Conservation (phyloP, 768 basidiomycete genomes). For the Hebeloma cylindrosporum region DNA sequence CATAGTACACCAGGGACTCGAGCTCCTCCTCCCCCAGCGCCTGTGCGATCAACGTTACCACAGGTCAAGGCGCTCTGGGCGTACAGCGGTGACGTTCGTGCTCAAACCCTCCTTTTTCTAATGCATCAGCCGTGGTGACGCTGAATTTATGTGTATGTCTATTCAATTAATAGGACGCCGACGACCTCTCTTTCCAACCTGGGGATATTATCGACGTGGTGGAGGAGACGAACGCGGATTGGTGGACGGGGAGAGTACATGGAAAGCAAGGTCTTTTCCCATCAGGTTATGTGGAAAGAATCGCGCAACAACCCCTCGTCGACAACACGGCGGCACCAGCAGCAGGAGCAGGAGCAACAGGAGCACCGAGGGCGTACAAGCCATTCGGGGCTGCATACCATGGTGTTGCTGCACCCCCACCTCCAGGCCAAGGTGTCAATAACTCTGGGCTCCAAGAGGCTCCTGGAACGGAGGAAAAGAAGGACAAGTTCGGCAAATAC, state of each 20-base stretch:
- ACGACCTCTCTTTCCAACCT: slow-evolving; percentile 74
- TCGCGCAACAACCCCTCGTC: too few relatives aligned
- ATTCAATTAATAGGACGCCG: slow-evolving; percentile 53
- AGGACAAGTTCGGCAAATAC: slow-evolving; percentile 55
- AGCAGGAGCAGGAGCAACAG: slow-evolving; percentile 20
- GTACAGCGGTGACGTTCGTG: slow-evolving; percentile 62
- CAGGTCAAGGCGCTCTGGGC: slow-evolving; percentile 63
- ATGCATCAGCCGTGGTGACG: slow-evolving; percentile 15
- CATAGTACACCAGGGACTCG: slow-evolving; percentile 3
- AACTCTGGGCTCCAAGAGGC: slow-evolving; percentile 47
- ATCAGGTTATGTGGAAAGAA: slow-evolving; percentile 67
- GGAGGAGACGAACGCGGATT: slow-evolving; percentile 79
- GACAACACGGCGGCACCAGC: too few relatives aligned
- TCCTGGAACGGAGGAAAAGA: slow-evolving; percentile 47
- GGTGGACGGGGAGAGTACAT: slow-evolving; percentile 77
- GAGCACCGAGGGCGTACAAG: slow-evolving; percentile 35
- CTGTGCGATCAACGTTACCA: slow-evolving; percentile 20
- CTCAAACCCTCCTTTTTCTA: too few relatives aligned
- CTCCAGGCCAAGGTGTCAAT: slow-evolving; percentile 36
- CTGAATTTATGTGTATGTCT: slow-evolving; percentile 8
- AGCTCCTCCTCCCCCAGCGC: slow-evolving; percentile 9
- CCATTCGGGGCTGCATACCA: slow-evolving; percentile 47
- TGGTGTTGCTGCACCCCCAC: slow-evolving; percentile 38
- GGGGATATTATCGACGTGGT: slow-evolving; percentile 81
- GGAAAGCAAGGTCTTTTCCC: slow-evolving; percentile 78